Evolutionary conservation across 1,284 basidiomycete genomes (phyloP), one percentile per base, ranked within the genome.

Genomic region (Cutaneotrichosporon spelunceum): DNA sequence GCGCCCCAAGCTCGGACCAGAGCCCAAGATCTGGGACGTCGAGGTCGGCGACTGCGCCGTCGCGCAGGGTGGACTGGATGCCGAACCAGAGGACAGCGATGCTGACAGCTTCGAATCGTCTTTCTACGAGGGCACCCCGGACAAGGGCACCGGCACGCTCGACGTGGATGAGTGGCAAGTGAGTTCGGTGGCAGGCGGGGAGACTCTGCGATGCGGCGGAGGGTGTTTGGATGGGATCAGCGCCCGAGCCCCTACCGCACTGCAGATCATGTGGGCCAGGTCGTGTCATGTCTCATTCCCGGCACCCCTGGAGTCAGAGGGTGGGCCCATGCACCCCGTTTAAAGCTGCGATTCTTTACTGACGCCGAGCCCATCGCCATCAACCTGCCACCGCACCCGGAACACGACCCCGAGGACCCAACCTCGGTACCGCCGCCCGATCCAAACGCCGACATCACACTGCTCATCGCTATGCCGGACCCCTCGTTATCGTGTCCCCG

Each of bases 401-500:
- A n/a, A 30, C 27, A 21, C 21, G 34, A 53, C 24, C 33, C 34
- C 4, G 33, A 26, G 14, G 52, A 34, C 13, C 33, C 33, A 9
- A 39, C 7, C 19, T 21, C 52, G 21, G 24, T 26, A 9, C 52
- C 33, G 9, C 29, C 29, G 9, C n/a, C 47, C 16, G 34, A 36
- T 6, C 54, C 61, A 2, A 49, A 53, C 44, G 39, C 63, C 13
- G 62, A 64, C 45, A 39, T 63, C 14, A 61, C 64, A 11, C 44
- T 68, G 7, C 56, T 68, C 11, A 58, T 68, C 48, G 64, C 66
- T 29, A 63, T 68, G 60, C 66, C 66, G 3, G 59, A 60, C 29
- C 65, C 52, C 1, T n/a, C 24, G 3, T 36, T 50, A 2, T 13
- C 30, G 3, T 29, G 30, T n/a, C 21, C 19, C 4, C 13, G 49